These are phyloP conservation scores for Diaporthe humulicola DNA, from an alignment of 2,329 filamentous ascomycete species.

Conservation along the genomic window DNA sequence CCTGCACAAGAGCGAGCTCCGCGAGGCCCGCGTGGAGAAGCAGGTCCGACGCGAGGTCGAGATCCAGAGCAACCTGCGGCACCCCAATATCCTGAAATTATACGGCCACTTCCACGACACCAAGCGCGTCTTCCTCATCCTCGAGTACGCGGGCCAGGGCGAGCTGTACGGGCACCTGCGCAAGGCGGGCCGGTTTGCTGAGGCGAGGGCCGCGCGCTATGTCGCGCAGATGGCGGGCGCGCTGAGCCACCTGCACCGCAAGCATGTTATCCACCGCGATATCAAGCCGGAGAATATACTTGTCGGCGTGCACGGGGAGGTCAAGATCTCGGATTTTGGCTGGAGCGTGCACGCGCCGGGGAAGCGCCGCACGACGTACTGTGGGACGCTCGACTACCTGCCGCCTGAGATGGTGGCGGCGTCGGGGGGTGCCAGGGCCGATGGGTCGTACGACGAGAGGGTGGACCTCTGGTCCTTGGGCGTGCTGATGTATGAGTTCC, in stretches of 20 bases:
- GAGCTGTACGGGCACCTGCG: constrained; percentile 80
- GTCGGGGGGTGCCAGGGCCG: constrained; percentile 40
- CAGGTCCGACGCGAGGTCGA: constrained; percentile 81
- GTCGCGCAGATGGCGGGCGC: constrained; percentile 76
- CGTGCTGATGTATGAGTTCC: constrained; percentile 31
- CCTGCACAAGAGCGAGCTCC: constrained; percentile 78
- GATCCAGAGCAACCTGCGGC: constrained; percentile 79
- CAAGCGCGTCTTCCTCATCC: constrained; percentile 79
- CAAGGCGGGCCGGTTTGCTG: constrained; percentile 70
- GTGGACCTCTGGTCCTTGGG: constrained; percentile 35
- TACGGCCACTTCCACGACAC: constrained; percentile 81
- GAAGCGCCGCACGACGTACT: constrained; percentile 43
- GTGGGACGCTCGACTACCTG: constrained; percentile 48
- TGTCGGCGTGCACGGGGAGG: constrained; percentile 47
- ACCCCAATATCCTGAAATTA: constrained; percentile 73
- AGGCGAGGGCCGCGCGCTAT: constrained; percentile 78
- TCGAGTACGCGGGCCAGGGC: constrained; percentile 75
- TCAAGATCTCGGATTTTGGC: constrained; percentile 49
- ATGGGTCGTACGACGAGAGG: constrained; percentile 54
- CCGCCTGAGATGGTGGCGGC: constrained; percentile 47
- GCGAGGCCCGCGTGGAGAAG: constrained; percentile 76
- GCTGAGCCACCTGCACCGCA: constrained; percentile 48
- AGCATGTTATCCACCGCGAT: constrained; percentile 49
- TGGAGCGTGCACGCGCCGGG: constrained; percentile 47
- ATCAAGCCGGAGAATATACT: constrained; percentile 53